Evolutionary conservation across 139 green algal species (phyloP), one percentile per base, ranked within the genome.

Genomic region (Tetradesmus obliquus): DNA sequence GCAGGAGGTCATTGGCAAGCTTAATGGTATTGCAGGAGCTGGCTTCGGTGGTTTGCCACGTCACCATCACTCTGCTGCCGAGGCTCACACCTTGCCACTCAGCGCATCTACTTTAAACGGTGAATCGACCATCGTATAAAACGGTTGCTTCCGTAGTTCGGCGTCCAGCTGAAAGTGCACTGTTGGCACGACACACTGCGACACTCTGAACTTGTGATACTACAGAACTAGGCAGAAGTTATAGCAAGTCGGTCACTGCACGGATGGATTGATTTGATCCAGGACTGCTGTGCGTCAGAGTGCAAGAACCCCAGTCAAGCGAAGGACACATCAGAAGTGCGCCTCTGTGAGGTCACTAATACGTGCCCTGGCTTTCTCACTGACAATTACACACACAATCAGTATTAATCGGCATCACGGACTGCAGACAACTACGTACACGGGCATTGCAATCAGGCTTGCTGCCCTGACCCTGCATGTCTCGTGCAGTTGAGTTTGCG

Each of bases 71-170:
- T 74, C 69, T 58, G 81, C 81, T 62, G 81, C 13, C 76, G 54
- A 13, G 3, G 4, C 3, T 6, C 71, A 80, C 22, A 94, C 93
- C 91, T 91, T 90, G n/a, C 90, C 86, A 24, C 81, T 90, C 7
- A 95, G 57, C 22, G 90, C 90, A 55, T 94, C 88, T 4, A 57
- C 15, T 71, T 92, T 94, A 32, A 95, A 95, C 9, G 93, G 93
- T 1, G 93, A 95, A 55, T 91, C 92, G 5, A 76, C 66, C 66
- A 76, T 76, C 66, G 66, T 24, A 66, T 13, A 66, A 66, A 66
- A 45, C 32, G 32, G 32, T 45, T 45, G 32, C 32, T 45, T 45
- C 32, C 32, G 32, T 45, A 45, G 32, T 45, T 45, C 32, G 32
- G 32, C 32, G 32, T 45, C 32, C 32, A 45, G 32, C 32, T 45